A percentile compares a stretch with the other conserved stretches of the same genome.
phyloP scores from a whole-genome alignment of 2,329 filamentous ascomycete genomes.

The Lasiodiplodia citricola region DNA sequence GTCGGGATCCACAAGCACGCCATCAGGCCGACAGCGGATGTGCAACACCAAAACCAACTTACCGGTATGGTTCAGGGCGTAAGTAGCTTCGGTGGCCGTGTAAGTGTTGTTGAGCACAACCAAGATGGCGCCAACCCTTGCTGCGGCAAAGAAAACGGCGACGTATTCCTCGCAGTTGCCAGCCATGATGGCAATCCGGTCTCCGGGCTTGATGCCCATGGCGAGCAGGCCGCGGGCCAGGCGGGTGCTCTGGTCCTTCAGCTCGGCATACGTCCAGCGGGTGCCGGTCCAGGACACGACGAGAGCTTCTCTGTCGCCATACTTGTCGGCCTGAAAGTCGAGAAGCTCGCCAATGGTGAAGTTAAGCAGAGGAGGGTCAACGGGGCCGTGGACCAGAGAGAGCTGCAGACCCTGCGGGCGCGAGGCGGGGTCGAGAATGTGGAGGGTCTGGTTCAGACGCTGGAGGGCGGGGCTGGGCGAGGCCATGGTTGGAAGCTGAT shows the following conservation, averaged over 20 bases:
- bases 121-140: conserved; percentile 56
- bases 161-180: conserved; percentile 63
- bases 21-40: background rate
- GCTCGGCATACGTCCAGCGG: conserved; percentile 67
- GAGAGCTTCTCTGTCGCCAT: conserved; percentile 61
- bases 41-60: conserved; percentile 32
- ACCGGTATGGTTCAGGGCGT: conserved; percentile 74
- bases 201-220: conserved; percentile 70
- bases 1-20: background rate
- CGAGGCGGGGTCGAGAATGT: conserved; percentile 12
- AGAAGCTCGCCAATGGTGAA: conserved; percentile 75
- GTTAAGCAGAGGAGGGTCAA: conserved; percentile 71
- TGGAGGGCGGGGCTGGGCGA: conserved; percentile 11
- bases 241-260: conserved; percentile 46
- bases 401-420: conserved; percentile 22
- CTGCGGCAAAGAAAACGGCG: conserved; percentile 74
- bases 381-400: conserved; percentile 70
- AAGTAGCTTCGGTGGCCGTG: conserved; percentile 72
- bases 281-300: conserved; percentile 78
- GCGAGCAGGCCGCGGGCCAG: conserved; percentile 60
- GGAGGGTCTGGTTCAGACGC: conserved; percentile 22
- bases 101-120: conserved; percentile 86
- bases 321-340: conserved; percentile 70
- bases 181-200: conserved; percentile 77
- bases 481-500: conserved; percentile 13